Percentiles rank a stretch among this genome's conserved stretches.
Conservation (phyloP, 352 stramenopile species). For the Pythium grandisporangium region DNA sequence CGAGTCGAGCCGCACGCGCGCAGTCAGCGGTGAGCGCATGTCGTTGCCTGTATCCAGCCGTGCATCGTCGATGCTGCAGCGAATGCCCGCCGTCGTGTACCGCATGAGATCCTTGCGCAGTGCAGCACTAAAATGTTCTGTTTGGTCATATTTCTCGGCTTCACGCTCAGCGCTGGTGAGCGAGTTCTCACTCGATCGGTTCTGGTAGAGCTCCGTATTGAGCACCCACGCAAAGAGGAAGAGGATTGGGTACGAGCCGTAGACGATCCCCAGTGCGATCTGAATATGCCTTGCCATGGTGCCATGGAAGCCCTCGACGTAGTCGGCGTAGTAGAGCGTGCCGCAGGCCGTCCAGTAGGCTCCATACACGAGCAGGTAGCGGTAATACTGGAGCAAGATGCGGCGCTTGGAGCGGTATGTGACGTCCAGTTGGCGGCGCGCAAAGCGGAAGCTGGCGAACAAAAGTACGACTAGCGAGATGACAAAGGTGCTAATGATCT, state of each 20-base stretch:
- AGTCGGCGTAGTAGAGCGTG: constrained; percentile 64
- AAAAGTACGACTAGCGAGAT: constrained; percentile 65
- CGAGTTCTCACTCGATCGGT: constrained; percentile 61
- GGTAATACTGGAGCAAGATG: constrained; percentile 81
- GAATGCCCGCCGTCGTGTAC: constrained; percentile 79
- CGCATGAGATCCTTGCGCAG: constrained; percentile 80
- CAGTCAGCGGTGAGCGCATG: background rate
- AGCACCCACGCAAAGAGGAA: constrained; percentile 70
- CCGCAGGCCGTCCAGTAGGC: constrained; percentile 61
- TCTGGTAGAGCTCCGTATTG: constrained; percentile 79
- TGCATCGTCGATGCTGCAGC: constrained; percentile 63
- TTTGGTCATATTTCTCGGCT: constrained; percentile 22
- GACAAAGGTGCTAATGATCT: constrained; percentile 36
- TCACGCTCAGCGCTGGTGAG: constrained; percentile 44
- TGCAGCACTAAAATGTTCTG: constrained; percentile 73
- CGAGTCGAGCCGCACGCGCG: constrained; percentile 13
- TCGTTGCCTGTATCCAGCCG: constrained; percentile 19
- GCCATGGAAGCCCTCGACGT: constrained; percentile 54
- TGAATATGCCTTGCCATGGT: constrained; percentile 44
- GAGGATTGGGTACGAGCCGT: constrained; percentile 63
- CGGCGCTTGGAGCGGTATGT: constrained; percentile 78
- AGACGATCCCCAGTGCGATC: constrained; percentile 51
- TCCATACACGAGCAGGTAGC: constrained; percentile 70
- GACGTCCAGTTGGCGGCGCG: constrained; percentile 71
- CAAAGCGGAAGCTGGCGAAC: constrained; percentile 81